Evolutionary conservation across 1,284 basidiomycete genomes (phyloP), one percentile per base, ranked within the genome.

Genomic region (Microbotryomycetes sp.): DNA sequence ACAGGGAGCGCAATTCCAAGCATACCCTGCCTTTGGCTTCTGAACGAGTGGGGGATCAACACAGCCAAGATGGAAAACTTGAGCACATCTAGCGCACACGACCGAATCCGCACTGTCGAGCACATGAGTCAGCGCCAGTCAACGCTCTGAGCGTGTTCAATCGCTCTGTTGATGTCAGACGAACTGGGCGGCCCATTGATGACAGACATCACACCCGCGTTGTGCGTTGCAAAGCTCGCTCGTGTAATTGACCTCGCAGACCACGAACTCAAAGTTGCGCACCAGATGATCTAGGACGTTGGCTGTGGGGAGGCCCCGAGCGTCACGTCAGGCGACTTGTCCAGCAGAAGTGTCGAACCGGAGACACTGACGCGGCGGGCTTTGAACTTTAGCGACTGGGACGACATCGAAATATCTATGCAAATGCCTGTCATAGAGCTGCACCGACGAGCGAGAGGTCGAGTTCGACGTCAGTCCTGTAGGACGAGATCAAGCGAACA

Each of bases 361-460:
- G 16, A 28, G 28, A 28, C 19, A 83, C 90, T 72, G 74, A 96
- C 92, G 60, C 14, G 77, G 77, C 1, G 77, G 81, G 76, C 98
- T 98, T 70, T 86, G 84, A 61, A 96, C 85, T 72, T 87, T 88
- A 52, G 83, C 83, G 28, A 90, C 85, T 58, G 89, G 86, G 62
- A 98, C 86, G 69, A 97, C 88, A 76, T 98, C 96, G 77, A 94
- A 97, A 78, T 96, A 94, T 76, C 92, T 89, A 79, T 96, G 93
- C 77, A 97, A 90, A 78, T 97, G 97, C 50, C 93, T 90, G 78
- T 98, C 94, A 54, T 72, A 72, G 0, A 72, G 62, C 71, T 72
- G 50, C 25, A 12, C 6, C 51, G 51, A 16, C 25, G 4, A 29
- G 19, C 19, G 29, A 30, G 19, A 16, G 16, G 30, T 25, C 16